Evolutionary conservation across 495 filamentous ascomycete genomes (phyloP).

Genomic region (Lophiostoma macrostomum): DNA sequence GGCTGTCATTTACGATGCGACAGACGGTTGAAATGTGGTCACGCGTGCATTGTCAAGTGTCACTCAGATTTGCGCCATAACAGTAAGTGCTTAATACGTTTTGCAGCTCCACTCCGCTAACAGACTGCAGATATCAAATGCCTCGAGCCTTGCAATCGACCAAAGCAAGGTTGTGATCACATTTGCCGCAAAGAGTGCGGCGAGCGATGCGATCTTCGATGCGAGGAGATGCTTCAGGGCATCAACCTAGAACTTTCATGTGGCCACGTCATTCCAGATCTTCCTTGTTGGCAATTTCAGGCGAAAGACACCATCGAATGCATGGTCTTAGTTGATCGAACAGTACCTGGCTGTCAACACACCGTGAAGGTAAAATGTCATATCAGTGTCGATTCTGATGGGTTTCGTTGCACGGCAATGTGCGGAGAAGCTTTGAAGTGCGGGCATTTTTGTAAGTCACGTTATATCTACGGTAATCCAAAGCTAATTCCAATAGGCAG

Average conservation of each 20-base stretch:
- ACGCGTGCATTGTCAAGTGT: slow-evolving; percentile 65
- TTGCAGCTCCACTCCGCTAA: too few relatives aligned
- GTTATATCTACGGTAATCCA: slow-evolving; percentile 54
- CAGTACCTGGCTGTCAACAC: slow-evolving; percentile 56
- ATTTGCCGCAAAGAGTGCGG: slow-evolving; percentile 52
- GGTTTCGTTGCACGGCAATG: slow-evolving; percentile 46
- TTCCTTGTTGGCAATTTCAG: slow-evolving; percentile 56
- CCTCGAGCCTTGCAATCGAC: slow-evolving; percentile 57
- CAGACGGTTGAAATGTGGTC: slow-evolving; percentile 64
- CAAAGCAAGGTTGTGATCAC: slow-evolving; percentile 56
- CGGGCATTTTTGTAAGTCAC: slow-evolving; percentile 57
- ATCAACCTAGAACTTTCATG: slow-evolving; percentile 52
- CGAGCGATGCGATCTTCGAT: slow-evolving; percentile 53
- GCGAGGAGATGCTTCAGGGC: slow-evolving; percentile 43
- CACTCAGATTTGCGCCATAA: slow-evolving; percentile 52
- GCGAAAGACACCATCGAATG: slow-evolving; percentile 39
- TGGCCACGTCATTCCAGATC: slow-evolving; percentile 50
- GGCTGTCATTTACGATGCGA: slow-evolving; percentile 63
- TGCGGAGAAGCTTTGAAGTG: slow-evolving; percentile 54
- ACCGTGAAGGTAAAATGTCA: slow-evolving; percentile 50
- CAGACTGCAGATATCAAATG: slow-evolving; percentile 56
- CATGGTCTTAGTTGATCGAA: slow-evolving; percentile 40
- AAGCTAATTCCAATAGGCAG: slow-evolving; percentile 25
- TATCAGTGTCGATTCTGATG: slow-evolving; percentile 32
- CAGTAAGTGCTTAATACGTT: neutral